Evolutionary conservation across 73 alveolate species (phyloP), one percentile per base, ranked within the genome.

Genomic region (Paramecium tetraurelia): DNA sequence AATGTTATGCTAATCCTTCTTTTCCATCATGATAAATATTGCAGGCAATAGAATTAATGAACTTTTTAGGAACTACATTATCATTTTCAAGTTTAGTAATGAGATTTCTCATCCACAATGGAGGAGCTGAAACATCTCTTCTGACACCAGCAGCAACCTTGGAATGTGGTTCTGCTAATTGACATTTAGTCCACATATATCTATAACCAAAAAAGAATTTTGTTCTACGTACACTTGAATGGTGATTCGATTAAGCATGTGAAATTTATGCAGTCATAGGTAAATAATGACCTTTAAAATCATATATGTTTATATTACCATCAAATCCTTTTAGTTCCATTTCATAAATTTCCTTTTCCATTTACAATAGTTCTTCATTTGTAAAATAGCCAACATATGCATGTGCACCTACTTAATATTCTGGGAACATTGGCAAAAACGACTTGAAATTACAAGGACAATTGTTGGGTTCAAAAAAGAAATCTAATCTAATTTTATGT

Each of bases 21-120:
- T 93, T 96, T n/a, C 99, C 99, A 89, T 96, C 99, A 59, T 96
- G 98, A 83, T 96, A 96, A 40, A 96, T 96, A 70, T 96, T 96
- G 88, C 96, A 84, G 4, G 99, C 99, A 38, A 95, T 89, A 46
- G 97, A 94, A 86, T 96, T 96, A 12, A 95, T 95, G 83, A 96
- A 96, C 59, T 88, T 92, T 88, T 96, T 69, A 12, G 85, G 92
- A 2, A 93, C 58, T 43, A 70, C 22, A 24, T 20, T 24, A 29
- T 71, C 77, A 36, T 89, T 71, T 16, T 71, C 86, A 22, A 83
- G 31, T 63, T 35, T 16, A 14, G 31, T 68, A 14, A 70, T 43
- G 1, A 63, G 33, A 71, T 40, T 89, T 22, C 86, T 92, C 92
- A 95, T 93, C 97, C 98, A 96, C 33, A 35, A 22, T 31, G 99